Base-by-base conservation (phyloP, 1,139 yeast species). In the Hansenula lynferdii region DNA sequence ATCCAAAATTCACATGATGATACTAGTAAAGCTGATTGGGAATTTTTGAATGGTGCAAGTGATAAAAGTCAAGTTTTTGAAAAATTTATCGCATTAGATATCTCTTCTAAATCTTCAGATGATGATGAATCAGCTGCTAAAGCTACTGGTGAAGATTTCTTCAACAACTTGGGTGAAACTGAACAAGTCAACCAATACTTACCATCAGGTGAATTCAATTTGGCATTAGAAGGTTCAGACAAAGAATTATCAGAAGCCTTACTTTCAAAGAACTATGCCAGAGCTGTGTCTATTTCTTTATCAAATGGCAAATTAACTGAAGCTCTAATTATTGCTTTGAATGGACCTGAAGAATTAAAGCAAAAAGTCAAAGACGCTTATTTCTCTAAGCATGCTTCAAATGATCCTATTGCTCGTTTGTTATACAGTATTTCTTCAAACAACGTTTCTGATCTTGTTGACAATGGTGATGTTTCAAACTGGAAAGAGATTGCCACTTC, bases 401-500 rank as follows among this genome's bases (percentile, higher is more conserved):
- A 70, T n/a, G 66, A 71, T 33, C 68, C 81, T 15, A 70, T 85
- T 44, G 74, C 96, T 6, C 82, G 98, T 56, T 68, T 89, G 16
- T 65, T 92, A 41, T 80, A 80, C 60, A 77, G 82, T 42, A 74
- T 80, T 15, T 69, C 87, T 2, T 68, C 75, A 23, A 70, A 70
- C 37, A 70, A 81, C 48, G 72, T 85, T 18, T 64, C 74, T 25
- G 97, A 92, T 58, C 62, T 92, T 47, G 94, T 87, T 27, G 72
- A 75, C 26, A 81, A 90, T 56, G 85, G 87, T 20, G 83, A 85
- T 54, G 80, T 89, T 33, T 54, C 70, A 7, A 80, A 85, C 50
- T 94, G 98, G 98, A 82, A 77, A 53, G 82, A 81, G 39, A 78
- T 85, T 50, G 85, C 92, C n/a, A 69, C 74, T 28, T 73, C 89